These are phyloP conservation scores for Camellia granthamiana DNA, from an alignment of 148 eudicot genomes.

Conservation along the genomic window DNA sequence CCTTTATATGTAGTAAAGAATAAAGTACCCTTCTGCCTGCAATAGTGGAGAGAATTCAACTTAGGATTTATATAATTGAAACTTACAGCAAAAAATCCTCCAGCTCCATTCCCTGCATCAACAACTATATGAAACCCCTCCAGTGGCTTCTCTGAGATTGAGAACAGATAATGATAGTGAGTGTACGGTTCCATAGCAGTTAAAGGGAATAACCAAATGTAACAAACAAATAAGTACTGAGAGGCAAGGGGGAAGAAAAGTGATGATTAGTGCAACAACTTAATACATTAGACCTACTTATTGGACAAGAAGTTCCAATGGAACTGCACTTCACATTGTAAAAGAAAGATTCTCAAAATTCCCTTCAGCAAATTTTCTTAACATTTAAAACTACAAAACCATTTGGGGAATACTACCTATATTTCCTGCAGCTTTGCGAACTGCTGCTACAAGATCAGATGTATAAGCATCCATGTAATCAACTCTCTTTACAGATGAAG, in stretches of 20 bases:
- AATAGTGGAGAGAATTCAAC: background rate
- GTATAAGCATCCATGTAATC: constrained; percentile 89
- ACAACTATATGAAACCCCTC: constrained; percentile 97
- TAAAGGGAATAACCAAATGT: background rate
- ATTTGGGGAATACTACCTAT: constrained; percentile 39
- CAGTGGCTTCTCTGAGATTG: constrained; percentile 82
- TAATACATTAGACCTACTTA: background rate
- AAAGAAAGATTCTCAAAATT: background rate
- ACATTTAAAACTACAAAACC: background rate
- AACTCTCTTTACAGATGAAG: constrained; percentile 53
- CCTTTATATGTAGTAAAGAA: background rate
- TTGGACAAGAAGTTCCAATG: background rate
- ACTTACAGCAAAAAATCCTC: constrained; percentile 96
- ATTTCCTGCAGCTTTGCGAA: constrained; percentile 88
- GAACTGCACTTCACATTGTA: background rate
- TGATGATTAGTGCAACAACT: background rate
- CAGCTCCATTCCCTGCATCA: constrained; percentile 99
- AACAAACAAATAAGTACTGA: background rate
- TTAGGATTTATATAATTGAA: background rate
- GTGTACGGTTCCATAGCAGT: background rate
- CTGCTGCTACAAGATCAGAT: constrained; percentile 82
- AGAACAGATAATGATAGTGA: constrained; percentile 13
- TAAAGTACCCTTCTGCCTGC: background rate
- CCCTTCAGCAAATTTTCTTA: background rate
- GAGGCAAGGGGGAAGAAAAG: background rate